Conservation (phyloP, 2,329 filamentous ascomycete species). For the Ophiostoma sp. region DNA sequence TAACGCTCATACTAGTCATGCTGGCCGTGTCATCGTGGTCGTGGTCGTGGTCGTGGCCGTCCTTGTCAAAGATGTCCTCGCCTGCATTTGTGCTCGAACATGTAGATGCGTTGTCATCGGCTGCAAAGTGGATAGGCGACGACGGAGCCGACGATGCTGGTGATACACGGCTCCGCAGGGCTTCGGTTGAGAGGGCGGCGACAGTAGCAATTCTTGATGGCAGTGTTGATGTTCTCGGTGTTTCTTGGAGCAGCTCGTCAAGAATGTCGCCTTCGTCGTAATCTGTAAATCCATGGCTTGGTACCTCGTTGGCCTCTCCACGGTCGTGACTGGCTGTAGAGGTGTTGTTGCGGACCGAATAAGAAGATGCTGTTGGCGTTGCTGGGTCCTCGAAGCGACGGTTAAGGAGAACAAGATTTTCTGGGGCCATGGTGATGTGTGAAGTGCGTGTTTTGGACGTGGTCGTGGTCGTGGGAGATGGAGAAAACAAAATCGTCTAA, state of each 20-base stretch:
- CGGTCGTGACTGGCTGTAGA: not conserved
- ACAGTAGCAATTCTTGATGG: not conserved
- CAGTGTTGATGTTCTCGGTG: not conserved
- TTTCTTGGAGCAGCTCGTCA: constrained; percentile 20
- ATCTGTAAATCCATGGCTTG: not conserved
- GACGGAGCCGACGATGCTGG: not conserved
- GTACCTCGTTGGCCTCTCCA: not conserved
- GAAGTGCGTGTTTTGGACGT: not conserved
- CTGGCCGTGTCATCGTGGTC: constrained; percentile 3
- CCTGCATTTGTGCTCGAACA: constrained; percentile 14
- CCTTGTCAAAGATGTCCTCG: not conserved
- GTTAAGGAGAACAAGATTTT: constrained; percentile 1
- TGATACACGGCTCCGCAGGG: not conserved
- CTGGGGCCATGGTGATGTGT: not conserved
- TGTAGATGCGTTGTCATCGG: constrained; percentile 9
- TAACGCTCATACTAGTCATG: constrained; percentile 6
- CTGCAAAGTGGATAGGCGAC: not conserved
- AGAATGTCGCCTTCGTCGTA: constrained; percentile 26
- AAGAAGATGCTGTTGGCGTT: not conserved
- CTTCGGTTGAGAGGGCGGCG: not conserved
- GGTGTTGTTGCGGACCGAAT: not conserved
- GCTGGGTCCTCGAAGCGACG: not conserved
- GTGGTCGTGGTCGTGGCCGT: not conserved
- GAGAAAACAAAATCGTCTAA: not conserved
- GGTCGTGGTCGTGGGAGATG: not conserved